Evolutionary conservation across 1,284 basidiomycete genomes (phyloP).

Genomic region (Moesziomyces sp.): DNA sequence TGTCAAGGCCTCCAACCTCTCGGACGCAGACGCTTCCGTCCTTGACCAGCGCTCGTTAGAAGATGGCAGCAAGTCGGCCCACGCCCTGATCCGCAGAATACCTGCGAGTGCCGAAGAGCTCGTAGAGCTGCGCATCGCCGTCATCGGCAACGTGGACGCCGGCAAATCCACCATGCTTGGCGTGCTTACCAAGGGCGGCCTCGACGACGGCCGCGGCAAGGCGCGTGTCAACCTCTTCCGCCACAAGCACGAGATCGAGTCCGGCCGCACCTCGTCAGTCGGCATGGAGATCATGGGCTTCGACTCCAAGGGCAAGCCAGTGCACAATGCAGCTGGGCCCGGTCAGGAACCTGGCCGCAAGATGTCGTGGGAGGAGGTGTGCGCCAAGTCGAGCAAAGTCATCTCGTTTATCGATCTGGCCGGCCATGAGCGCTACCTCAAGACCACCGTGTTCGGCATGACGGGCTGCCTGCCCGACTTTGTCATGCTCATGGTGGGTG

Average conservation of each 20-base stretch:
- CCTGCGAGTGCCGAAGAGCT: conserved; percentile 66
- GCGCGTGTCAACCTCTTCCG: conserved; percentile 92
- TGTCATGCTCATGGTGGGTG: conserved; percentile 94
- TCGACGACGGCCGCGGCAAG: conserved; percentile 94
- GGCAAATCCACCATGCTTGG: conserved; percentile 95
- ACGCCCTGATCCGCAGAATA: conserved; percentile 51
- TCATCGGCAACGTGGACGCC: conserved; percentile 86
- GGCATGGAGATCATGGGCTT: conserved; percentile 84
- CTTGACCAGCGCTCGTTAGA: conserved; percentile 35
- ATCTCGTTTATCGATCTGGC: conserved; percentile 81
- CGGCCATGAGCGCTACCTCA: conserved; percentile 69
- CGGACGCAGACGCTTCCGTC: conserved; percentile 43
- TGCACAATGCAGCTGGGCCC: conserved; percentile 42
- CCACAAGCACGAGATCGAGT: conserved; percentile 97
- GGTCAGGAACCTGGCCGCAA: conserved; percentile 48
- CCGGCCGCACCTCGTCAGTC: conserved; percentile 90
- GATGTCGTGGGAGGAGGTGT: conserved; percentile 89
- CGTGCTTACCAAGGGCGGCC: conserved; percentile 77
- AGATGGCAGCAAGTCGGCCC: conserved; percentile 31
- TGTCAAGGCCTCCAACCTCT: conserved; percentile 35
- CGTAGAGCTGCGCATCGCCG: conserved; percentile 88
- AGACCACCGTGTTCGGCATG: conserved; percentile 94
- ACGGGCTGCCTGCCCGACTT: conserved; percentile 95
- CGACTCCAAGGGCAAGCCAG: conserved; percentile 52
- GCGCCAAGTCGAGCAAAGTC: conserved; percentile 87